phyloP scores from a whole-genome alignment of 2,329 filamentous ascomycete genomes.

The Aureobasidium pullulans region DNA sequence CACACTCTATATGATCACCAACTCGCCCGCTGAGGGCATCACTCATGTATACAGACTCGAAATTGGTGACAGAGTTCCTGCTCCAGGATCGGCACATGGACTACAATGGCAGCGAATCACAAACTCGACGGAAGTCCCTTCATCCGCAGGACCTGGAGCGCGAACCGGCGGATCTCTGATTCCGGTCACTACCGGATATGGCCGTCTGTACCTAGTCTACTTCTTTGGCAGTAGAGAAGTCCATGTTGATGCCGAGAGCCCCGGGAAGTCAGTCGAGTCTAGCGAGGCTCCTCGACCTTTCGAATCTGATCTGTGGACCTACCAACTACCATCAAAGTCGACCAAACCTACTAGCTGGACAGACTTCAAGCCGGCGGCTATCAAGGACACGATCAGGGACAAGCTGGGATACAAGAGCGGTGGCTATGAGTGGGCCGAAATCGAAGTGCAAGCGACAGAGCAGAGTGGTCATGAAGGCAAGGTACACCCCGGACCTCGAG shows the following conservation, averaged over 20 bases:
- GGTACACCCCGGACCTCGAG: slow-evolving; percentile 37
- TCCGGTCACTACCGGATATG: slow-evolving; percentile 37
- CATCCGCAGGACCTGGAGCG: slow-evolving; percentile 35
- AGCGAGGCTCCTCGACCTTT: slow-evolving; percentile 14
- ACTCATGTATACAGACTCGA: slow-evolving; percentile 22
- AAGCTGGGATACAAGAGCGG: slow-evolving; percentile 35
- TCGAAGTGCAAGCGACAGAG: slow-evolving; percentile 30
- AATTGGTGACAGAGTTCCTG: slow-evolving; percentile 19
- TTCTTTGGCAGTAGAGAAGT: slow-evolving; percentile 29
- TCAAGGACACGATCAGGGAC: slow-evolving; percentile 37
- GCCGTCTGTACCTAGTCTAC: slow-evolving; percentile 38
- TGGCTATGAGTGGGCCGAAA: slow-evolving; percentile 35
- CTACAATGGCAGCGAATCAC: slow-evolving; percentile 32
- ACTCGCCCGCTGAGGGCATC: slow-evolving; percentile 18
- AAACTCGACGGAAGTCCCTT: slow-evolving; percentile 34
- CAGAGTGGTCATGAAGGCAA: slow-evolving; percentile 30
- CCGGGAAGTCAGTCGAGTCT: slow-evolving; percentile 17
- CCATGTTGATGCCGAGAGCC: slow-evolving; percentile 15
- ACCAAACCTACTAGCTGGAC: slow-evolving; percentile 16
- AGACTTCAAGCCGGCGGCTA: slow-evolving; percentile 33
- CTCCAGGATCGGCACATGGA: background rate
- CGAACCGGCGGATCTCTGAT: slow-evolving; percentile 33
- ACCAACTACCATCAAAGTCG: slow-evolving; percentile 34
- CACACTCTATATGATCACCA: slow-evolving; percentile 34
- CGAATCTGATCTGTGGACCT: slow-evolving; percentile 38